Conservation (phyloP, 768 basidiomycete species). For the Panaeolus papilionaceus region DNA sequence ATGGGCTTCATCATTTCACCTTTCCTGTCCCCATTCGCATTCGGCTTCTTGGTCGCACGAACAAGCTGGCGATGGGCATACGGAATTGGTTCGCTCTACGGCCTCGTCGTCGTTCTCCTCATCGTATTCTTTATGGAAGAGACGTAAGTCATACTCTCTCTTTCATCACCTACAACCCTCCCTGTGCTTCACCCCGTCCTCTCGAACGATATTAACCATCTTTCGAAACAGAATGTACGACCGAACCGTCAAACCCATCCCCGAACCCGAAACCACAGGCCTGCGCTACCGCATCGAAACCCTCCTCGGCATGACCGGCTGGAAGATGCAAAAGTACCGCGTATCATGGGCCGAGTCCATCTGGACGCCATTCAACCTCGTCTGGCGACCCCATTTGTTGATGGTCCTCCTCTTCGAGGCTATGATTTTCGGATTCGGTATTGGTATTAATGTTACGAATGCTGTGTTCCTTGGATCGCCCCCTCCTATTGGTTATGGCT, state of each 20-base stretch:
- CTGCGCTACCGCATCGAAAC: constrained; percentile 62
- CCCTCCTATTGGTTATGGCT: constrained; percentile 59
- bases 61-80: constrained; percentile 71
- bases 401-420: constrained; percentile 61
- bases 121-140: constrained; percentile 70
- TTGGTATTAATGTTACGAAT: constrained; percentile 72
- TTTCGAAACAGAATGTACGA: constrained; percentile 60
- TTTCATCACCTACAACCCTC: neutral
- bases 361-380: constrained; percentile 52
- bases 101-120: constrained; percentile 56
- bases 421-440: constrained; percentile 66
- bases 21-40: constrained; percentile 67
- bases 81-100: constrained; percentile 68
- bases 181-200: neutral
- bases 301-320: constrained; percentile 67
- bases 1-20: constrained; percentile 75
- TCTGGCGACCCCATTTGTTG: constrained; percentile 69
- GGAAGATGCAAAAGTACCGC: constrained; percentile 62
- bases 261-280: constrained; percentile 44
- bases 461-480: constrained; percentile 68
- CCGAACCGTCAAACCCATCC: constrained; percentile 59
- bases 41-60: constrained; percentile 71
- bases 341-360: constrained; percentile 54
- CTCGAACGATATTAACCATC: constrained; percentile 6
- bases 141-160: constrained; percentile 48